Evolutionary conservation across 768 basidiomycete species (phyloP), one percentile per base, ranked within the genome.

Genomic region (Boletus pseudopeckii): DNA sequence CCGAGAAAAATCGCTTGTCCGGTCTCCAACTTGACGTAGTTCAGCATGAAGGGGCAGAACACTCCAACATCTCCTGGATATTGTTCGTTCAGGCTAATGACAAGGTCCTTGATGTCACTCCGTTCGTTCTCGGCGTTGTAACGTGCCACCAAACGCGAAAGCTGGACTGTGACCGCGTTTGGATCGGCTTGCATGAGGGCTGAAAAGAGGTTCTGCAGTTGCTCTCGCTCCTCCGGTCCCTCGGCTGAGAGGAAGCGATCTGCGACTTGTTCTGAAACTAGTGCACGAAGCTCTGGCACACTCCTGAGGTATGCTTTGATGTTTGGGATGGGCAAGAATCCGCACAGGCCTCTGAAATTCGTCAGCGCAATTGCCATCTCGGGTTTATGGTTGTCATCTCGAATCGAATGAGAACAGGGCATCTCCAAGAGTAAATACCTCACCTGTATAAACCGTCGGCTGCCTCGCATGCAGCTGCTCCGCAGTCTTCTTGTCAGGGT

Each of bases 341-440:
- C 96, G 67, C 95, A 96, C 64, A 98, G 76, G 2, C 90, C 97
- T 37, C 76, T 76, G 77, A 98, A 98, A 14, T 86, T 83, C 0
- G 95, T 95, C 55, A 99, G 72, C 0, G 97, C 97, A 36, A 99
- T 79, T n/a, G 95, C 93, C 92, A 99, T 96, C 70, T 99, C 97
- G 3, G 97, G 97, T 72, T 99, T 99, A 64, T 99, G 97, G 67
- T 98, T 98, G 6, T 85, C 82, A 70, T 99, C 97, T 91, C 56
- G 37, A 36, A 33, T n/a, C 34, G 15, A 48, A 56, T 65, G 22
- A 59, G 53, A 58, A 22, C 22, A 10, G 18, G 50, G 26, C n/a
- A 39, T 40, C 40, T 13, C 0, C 18, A 18, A 33, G 46, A 38
- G 22, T 24, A 17, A 26, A 30, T 28, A 13, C 65, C 78, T 53